phyloP scores from a whole-genome alignment of 2,329 filamentous ascomycete genomes.

The Sporothrix pallida region DNA sequence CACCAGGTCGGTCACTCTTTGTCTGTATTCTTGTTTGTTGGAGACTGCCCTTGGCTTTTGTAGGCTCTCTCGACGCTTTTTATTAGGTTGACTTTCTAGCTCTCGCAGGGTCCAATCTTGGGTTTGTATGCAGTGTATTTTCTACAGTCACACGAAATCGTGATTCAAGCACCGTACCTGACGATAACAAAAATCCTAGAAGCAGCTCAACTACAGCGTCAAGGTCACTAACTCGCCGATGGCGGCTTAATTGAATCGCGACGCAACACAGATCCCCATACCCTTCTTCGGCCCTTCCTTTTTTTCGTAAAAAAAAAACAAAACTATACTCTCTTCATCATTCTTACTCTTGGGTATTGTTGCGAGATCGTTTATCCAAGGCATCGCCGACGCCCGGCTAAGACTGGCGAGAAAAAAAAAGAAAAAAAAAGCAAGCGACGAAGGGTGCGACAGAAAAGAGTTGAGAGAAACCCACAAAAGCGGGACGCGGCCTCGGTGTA shows the following conservation, averaged over 20 bases:
- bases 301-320: not conserved
- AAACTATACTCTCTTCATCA: too few relatives aligned
- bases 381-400: not conserved
- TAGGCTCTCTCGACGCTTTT: slow-evolving; percentile 5
- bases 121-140: too few relatives aligned
- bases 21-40: not conserved
- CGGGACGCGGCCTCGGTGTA: slow-evolving; percentile 17
- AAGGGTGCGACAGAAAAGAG: not conserved
- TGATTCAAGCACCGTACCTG: too few relatives aligned
- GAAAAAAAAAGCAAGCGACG: not conserved
- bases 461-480: not conserved
- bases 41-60: not conserved
- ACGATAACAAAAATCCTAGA: too few relatives aligned
- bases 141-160: too few relatives aligned
- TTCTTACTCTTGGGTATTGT: not conserved
- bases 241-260: not conserved
- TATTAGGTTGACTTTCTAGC: too few relatives aligned
- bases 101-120: not conserved
- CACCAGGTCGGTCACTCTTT: not conserved
- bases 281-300: not conserved
- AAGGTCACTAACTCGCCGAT: not conserved
- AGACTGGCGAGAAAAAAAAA: not conserved
- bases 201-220: not conserved
- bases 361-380: not conserved
- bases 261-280: not conserved